Evolutionary conservation across 371 early-diverging fungal genomes (phyloP).

Genomic region (Mucor irregularis): DNA sequence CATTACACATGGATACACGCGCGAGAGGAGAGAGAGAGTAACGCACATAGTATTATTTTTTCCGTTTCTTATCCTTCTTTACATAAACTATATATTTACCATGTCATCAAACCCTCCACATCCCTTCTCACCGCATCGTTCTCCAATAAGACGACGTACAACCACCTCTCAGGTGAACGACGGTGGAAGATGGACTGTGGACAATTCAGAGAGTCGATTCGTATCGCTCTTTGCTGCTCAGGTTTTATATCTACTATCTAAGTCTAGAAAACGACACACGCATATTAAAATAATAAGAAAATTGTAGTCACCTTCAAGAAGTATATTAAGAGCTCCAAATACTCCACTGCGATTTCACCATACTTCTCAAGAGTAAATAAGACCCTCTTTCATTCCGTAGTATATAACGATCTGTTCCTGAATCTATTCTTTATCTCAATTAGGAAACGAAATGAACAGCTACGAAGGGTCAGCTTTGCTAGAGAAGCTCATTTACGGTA

Average conservation of each 20-base stretch:
- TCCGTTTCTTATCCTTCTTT: too few relatives aligned
- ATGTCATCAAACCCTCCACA: slow-evolving; percentile 1
- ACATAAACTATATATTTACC: neutral
- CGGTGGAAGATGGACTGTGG: slow-evolving; percentile 4
- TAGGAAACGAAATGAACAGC: slow-evolving; percentile 1
- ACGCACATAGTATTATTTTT: too few relatives aligned
- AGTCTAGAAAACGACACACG: neutral
- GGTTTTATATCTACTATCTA: too few relatives aligned
- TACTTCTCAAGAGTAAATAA: slow-evolving; percentile 14
- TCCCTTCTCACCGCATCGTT: neutral
- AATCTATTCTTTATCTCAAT: neutral
- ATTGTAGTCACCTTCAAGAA: slow-evolving; percentile 11
- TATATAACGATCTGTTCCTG: too few relatives aligned
- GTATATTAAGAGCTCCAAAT: slow-evolving; percentile 2
- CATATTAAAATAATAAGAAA: neutral
- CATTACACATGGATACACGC: too few relatives aligned
- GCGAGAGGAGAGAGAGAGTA: too few relatives aligned
- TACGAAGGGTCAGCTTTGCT: slow-evolving; percentile 17
- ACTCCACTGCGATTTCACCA: slow-evolving; percentile 12
- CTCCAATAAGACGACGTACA: too few relatives aligned
- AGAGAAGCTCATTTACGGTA: slow-evolving; percentile 1
- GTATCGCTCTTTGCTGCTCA: too few relatives aligned
- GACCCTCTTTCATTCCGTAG: too few relatives aligned
- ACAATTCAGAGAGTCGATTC: slow-evolving; percentile 6
- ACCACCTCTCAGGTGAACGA: neutral